phyloP scores from a whole-genome alignment of 2,329 filamentous ascomycete species.

The Apiospora koreana region DNA sequence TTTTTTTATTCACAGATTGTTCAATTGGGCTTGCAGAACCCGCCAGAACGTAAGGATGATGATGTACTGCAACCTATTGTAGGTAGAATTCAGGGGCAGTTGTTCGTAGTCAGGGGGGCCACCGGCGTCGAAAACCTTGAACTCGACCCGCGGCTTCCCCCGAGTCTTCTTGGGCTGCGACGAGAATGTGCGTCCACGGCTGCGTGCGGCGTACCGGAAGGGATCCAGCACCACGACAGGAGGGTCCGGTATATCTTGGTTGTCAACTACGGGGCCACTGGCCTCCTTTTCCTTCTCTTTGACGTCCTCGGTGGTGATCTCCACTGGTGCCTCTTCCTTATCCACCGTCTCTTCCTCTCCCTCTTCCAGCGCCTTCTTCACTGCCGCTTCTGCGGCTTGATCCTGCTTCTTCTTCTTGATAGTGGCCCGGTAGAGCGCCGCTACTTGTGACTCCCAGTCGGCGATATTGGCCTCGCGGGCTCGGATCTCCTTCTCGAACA shows the following conservation, averaged over 20 bases:
- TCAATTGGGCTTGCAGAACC: background rate
- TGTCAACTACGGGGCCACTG: background rate
- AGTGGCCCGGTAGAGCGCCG: background rate
- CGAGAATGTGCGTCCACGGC: background rate
- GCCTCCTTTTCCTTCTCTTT: background rate
- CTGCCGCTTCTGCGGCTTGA: background rate
- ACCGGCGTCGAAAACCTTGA: background rate
- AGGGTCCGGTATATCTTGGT: background rate
- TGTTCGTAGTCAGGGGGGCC: background rate
- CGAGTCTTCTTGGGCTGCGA: background rate
- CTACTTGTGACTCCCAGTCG: background rate
- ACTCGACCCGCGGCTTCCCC: background rate
- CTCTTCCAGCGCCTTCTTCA: background rate
- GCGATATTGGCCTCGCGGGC: background rate
- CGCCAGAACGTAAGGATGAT: background rate
- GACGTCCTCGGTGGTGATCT: no score
- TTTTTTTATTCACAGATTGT: background rate
- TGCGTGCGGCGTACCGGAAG: background rate
- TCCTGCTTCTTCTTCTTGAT: background rate
- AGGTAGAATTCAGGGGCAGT: background rate
- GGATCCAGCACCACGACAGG: background rate
- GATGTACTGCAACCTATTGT: background rate
- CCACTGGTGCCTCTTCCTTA: background rate
- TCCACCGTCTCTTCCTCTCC: background rate
- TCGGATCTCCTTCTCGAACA: background rate